Percentiles rank a stretch among this genome's conserved stretches.
These are phyloP conservation scores for Cenchrus purpureus DNA, from an alignment of 176 grass and related monocot species.

Conservation along the genomic window DNA sequence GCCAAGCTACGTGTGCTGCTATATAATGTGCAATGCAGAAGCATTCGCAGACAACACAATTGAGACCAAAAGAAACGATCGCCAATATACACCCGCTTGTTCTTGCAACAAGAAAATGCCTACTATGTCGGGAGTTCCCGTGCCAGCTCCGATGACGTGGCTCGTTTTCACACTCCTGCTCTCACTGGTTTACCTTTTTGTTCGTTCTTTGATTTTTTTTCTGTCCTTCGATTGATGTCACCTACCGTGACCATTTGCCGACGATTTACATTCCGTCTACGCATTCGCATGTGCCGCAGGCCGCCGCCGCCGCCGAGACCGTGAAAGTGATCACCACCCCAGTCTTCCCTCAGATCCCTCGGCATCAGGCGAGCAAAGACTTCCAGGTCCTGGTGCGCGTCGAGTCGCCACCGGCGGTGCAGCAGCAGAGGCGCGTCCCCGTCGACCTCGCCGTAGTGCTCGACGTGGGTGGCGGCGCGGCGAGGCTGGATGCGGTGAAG, in stretches of 20 bases:
- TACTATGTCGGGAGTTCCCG: no score
- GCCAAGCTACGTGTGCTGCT: no score
- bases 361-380: neutral
- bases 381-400: conserved; percentile 1
- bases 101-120: no score
- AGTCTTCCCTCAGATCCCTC: conserved; percentile 2
- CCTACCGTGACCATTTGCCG: no score
- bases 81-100: no score
- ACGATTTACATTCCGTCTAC: neutral
- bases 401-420: neutral
- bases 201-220: neutral
- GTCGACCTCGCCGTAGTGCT: conserved; percentile 13
- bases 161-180: neutral
- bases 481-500: neutral
- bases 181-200: neutral
- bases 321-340: neutral
- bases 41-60: no score
- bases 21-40: no score
- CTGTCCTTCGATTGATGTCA: neutral
- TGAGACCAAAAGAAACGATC: no score
- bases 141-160: neutral
- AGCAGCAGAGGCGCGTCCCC: neutral
- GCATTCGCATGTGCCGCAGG: neutral
- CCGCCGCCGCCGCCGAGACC: neutral
- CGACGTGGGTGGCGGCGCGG: neutral